These are phyloP conservation scores for Aspergillus calidoustus DNA, from an alignment of 2,329 filamentous ascomycete genomes.

Conservation along the genomic window DNA sequence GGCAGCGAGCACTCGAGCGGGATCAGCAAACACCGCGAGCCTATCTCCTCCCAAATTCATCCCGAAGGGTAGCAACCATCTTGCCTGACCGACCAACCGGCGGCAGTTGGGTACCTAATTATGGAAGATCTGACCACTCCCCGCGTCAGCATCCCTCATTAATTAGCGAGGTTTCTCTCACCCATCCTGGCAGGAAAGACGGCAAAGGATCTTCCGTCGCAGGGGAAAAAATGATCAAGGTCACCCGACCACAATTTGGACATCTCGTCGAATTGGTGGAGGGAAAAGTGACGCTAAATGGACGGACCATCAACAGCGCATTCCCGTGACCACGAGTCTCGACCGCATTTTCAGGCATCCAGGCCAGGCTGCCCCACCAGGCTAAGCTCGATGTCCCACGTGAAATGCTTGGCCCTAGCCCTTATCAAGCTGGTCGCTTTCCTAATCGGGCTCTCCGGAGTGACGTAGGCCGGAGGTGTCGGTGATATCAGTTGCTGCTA, in stretches of 20 bases:
- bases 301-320: background rate
- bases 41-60: background rate
- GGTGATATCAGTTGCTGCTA: slow-evolving; percentile 24
- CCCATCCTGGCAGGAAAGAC: slow-evolving; percentile 12
- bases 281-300: slow-evolving; percentile 4
- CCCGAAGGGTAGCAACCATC: background rate
- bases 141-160: background rate
- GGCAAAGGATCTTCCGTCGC: slow-evolving; percentile 20
- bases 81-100: background rate
- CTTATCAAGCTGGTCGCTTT: slow-evolving; percentile 26
- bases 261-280: background rate
- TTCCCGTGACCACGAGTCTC: slow-evolving; percentile 21
- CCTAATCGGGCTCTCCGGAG: slow-evolving; percentile 28
- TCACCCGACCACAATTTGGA: slow-evolving; percentile 22
- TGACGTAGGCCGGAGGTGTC: slow-evolving; percentile 28
- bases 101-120: slow-evolving; percentile 6
- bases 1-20: background rate
- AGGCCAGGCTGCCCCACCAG: slow-evolving; percentile 11
- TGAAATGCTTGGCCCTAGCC: slow-evolving; percentile 26
- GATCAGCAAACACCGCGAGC: slow-evolving; percentile 7
- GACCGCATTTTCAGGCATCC: slow-evolving; percentile 21
- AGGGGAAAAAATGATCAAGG: background rate
- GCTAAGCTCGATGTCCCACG: slow-evolving; percentile 17
- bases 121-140: slow-evolving; percentile 2
- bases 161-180: slow-evolving; percentile 1